Base-by-base conservation (phyloP, 306 rosid species). In the Arachis hypogaea region DNA sequence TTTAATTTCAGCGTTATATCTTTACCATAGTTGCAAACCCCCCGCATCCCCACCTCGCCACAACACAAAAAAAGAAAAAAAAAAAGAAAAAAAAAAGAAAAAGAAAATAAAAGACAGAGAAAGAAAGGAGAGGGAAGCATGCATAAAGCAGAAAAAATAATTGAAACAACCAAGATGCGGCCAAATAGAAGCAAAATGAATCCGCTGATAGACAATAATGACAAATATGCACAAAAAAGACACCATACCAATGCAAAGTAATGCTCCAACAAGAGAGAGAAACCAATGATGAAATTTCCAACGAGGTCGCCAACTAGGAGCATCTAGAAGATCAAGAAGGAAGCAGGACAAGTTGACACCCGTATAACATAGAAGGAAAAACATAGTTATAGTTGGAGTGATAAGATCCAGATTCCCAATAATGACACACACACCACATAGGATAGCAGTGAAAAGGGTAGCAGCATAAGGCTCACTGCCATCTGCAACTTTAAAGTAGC, bases 301-400 rank as follows among this genome's bases (percentile, higher is more conserved):
- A 73, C 99, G 90, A 75, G 99, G 99, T 72, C 98, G 99, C 99
- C 99, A 95, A 82, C 99, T 95, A 84, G 99, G 99, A 78, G 99
- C 99, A 76, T 95, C 98, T 38, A 95, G 93, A 63, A 95, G 96
- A 87, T 95, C 99, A 69, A 95, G 90, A 86, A 95, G 99, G 90
- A 95, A 95, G 93, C 99, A 95, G 58, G 99, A 95, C 84, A 95
- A 80, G 87, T 95, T 95, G 84, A 95, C 99, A 71, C 99, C 99
- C 70, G 96, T 57, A 71, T 95, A 95, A 81, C 99, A 95, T 54
- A 95, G 85, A 82, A 95, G 97, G 85, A 85, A 95, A 89, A 95
- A 95, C 99, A 95, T 92, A 73, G 99, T 95, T 68, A 95, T 78
- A 68, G 99, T 95, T 52, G 99, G 99, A 50, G 98, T 95, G 93